Evolutionary conservation across 768 basidiomycete genomes (phyloP).

Genomic region (Lactarius akahatsu): DNA sequence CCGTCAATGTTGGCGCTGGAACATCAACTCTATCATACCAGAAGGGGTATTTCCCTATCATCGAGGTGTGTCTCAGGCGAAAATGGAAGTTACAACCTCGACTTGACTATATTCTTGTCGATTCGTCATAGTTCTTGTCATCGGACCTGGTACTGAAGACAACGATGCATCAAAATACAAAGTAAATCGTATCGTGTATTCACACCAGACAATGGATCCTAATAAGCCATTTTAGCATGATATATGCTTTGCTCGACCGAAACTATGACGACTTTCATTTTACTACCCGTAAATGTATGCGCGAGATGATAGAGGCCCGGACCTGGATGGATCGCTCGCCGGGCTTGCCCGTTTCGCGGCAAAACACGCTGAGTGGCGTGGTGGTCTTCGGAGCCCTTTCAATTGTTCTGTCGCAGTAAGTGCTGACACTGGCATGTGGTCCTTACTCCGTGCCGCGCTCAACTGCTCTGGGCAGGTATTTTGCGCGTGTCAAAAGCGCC

Average conservation of each 20-base stretch:
- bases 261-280: conserved; percentile 33
- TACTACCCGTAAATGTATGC: conserved; percentile 30
- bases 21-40: conserved; percentile 35
- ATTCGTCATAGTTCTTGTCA: conserved; percentile 34
- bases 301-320: conserved; percentile 28
- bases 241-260: conserved; percentile 34
- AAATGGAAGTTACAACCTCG: not conserved
- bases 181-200: conserved; percentile 28
- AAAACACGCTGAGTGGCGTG: conserved; percentile 31
- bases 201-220: not conserved
- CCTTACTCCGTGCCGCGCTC: not conserved
- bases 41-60: conserved; percentile 36
- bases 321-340: conserved; percentile 33
- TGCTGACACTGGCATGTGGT: not conserved
- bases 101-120: not conserved
- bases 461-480: conserved; percentile 39
- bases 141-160: conserved; percentile 36
- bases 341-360: conserved; percentile 13
- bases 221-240: conserved; percentile 20
- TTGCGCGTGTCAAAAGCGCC: conserved; percentile 59
- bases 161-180: conserved; percentile 36
- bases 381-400: conserved; percentile 36
- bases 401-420: conserved; percentile 30
- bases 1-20: conserved; percentile 23
- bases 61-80: conserved; percentile 30